Evolutionary conservation across 1,139 yeast genomes (phyloP), one percentile per base, ranked within the genome.

Genomic region (Kodamaea arcana): DNA sequence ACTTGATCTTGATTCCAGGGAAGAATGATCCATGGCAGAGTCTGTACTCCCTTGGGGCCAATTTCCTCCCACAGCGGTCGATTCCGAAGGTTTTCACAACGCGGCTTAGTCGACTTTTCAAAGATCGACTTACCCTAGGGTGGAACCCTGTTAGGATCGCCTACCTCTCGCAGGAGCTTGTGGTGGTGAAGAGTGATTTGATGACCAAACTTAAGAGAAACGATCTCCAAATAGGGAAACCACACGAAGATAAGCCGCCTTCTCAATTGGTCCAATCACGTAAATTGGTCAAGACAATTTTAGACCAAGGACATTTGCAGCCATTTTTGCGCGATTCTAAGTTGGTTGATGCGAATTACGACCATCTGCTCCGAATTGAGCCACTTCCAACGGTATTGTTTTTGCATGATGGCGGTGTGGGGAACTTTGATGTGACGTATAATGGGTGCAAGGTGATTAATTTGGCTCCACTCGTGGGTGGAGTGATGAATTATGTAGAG

Each of bases 1-100:
- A 77, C 29, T 59, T 86, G 32, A 61, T 85, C 2, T 74, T 92
- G 41, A 66, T 90, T 1, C 97, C 97, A 0, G 97, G 98, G 0
- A 78, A 78, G 29, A 83, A 86, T 47, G 98, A 92, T 56, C 97
- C 97, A 0, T 92, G 97, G 97, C 80, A 80, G 31, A 78, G 94
- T 1, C 69, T 82, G 30, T 75, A 73, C 33, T 74, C 85, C 0
- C 67, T 82, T 29, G 94, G 94, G 3, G 67, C 83, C 28, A 58
- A 74, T 9, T 52, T 72, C 21, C 75, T 86, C 66, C 98, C 98
- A 0, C 83, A 82, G 48, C 65, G 69, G 23, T 69, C 78, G 0
- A 70, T 92, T 3, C 95, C 97, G 0, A 63, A 67, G 17, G 60
- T 83, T 1, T 88, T 92, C 52, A 76, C 83, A 4, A 78, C 70